Evolutionary conservation across 768 basidiomycete genomes (phyloP).

Genomic region (Leccinum imitatum): DNA sequence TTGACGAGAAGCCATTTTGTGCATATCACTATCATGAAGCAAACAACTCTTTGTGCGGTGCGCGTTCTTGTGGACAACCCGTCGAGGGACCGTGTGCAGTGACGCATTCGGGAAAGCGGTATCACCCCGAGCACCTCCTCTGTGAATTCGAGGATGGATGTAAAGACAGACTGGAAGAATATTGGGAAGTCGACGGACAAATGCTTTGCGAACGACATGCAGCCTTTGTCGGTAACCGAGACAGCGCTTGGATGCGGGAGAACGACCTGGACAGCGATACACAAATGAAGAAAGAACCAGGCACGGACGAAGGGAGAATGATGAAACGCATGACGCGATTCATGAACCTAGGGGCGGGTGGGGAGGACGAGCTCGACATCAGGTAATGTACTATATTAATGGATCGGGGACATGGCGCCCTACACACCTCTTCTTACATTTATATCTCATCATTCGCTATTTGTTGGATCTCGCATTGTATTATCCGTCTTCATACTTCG

Average conservation of each 20-base stretch:
- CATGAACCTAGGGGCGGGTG: conserved; percentile 58
- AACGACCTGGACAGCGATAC: conserved; percentile 12
- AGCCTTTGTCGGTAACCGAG: conserved; percentile 25
- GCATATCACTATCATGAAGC: conserved; percentile 92
- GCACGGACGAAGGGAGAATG: conserved; percentile 47
- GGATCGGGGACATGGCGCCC: conserved; percentile 17
- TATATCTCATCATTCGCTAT: conserved; percentile 20
- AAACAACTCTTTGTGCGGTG: conserved; percentile 85
- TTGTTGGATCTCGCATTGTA: conserved; percentile 21
- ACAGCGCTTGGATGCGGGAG: conserved; percentile 21
- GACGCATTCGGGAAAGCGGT: conserved; percentile 75
- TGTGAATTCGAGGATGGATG: conserved; percentile 69
- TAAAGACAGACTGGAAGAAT: conserved; percentile 66
- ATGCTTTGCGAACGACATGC: conserved; percentile 90
- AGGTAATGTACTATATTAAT: conserved; percentile 29
- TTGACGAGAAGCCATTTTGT: conserved; percentile 87
- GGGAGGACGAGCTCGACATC: conserved; percentile 31
- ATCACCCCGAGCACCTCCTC: conserved; percentile 85
- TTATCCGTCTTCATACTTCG: conserved; percentile 14
- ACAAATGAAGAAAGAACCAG: conserved; percentile 10
- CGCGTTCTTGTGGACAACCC: conserved; percentile 75
- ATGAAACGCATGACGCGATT: conserved; percentile 79
- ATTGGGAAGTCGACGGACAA: conserved; percentile 85
- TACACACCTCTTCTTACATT: conserved; percentile 11
- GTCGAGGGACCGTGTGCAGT: conserved; percentile 94